Percentiles rank a stretch among this genome's conserved stretches.
These are phyloP conservation scores for Pichia gijzeniarum DNA, from an alignment of 805 yeast genomes.

Conservation along the genomic window DNA sequence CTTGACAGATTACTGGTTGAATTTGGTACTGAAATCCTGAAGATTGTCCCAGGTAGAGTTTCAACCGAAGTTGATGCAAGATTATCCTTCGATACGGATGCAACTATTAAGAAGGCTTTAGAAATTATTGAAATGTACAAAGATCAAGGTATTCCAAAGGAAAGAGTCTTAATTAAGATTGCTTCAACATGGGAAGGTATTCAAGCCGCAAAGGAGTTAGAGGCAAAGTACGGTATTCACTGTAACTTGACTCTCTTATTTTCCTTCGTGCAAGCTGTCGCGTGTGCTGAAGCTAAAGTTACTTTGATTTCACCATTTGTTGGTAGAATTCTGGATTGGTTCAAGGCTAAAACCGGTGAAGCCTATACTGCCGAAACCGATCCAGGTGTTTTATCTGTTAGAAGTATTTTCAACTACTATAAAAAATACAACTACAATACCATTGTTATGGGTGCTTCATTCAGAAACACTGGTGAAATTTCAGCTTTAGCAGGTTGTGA, in stretches of 20 bases:
- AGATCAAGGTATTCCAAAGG: conserved; percentile 77
- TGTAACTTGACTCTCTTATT: conserved; percentile 91
- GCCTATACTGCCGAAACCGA: conserved; percentile 72
- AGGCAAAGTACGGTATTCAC: conserved; percentile 85
- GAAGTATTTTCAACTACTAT: conserved; percentile 90
- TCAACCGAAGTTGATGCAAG: conserved; percentile 99
- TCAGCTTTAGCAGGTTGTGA: conserved; percentile 96
- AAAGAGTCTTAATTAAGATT: conserved; percentile 88
- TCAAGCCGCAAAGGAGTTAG: conserved; percentile 95
- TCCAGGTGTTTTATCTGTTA: conserved; percentile 95
- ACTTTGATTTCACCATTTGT: conserved; percentile 98
- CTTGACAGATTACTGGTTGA: conserved; percentile 90
- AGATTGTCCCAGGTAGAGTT: conserved; percentile 97
- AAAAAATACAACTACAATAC: conserved; percentile 95
- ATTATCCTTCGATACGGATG: conserved; percentile 91
- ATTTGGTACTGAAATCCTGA: conserved; percentile 89
- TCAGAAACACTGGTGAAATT: conserved; percentile 95
- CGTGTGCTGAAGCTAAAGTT: conserved; percentile 96
- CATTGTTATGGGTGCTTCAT: conserved; percentile 99
- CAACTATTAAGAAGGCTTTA: conserved; percentile 88
- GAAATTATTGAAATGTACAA: conserved; percentile 84
- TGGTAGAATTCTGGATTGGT: conserved; percentile 98
- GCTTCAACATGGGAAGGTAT: conserved; percentile 99
- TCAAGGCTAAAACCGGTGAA: conserved; percentile 90
- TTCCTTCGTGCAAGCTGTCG: conserved; percentile 96